phyloP scores from a whole-genome alignment of 257 asterid species.

The Perilla frutescens region DNA sequence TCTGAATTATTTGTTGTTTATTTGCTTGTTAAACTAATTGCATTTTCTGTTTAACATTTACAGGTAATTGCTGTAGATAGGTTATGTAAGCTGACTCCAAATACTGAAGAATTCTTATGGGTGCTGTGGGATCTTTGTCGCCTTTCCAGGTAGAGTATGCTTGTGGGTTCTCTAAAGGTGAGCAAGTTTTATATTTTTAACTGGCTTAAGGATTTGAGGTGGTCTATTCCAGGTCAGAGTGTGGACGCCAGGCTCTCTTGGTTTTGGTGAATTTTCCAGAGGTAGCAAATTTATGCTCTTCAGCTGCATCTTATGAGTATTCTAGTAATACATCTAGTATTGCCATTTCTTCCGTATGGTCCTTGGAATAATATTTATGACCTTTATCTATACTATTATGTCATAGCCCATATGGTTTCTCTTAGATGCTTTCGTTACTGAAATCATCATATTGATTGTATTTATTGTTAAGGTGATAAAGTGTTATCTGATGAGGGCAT shows the following conservation, averaged over 20 bases:
- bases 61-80: conserved; percentile 82
- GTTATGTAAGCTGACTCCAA: conserved; percentile 67
- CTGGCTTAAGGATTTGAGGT: conserved; percentile 33
- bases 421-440: conserved; percentile 7
- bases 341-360: conserved; percentile 20
- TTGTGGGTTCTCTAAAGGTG: conserved; percentile 33
- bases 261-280: conserved; percentile 88
- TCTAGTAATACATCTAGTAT: conserved; percentile 9
- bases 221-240: conserved; percentile 72
- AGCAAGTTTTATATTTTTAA: conserved; percentile 10
- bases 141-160: conserved; percentile 71
- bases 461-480: conserved; percentile 23
- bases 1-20: background rate
- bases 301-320: conserved; percentile 27
- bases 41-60: conserved; percentile 34
- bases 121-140: conserved; percentile 95
- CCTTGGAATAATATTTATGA: conserved; percentile 20
- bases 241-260: conserved; percentile 95
- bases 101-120: conserved; percentile 92
- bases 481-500: conserved; percentile 32
- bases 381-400: conserved; percentile 2
- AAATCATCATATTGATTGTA: conserved; percentile 23
- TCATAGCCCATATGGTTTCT: background rate
- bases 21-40: conserved; percentile 26
- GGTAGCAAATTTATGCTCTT: conserved; percentile 51